Evolutionary conservation across 2,329 filamentous ascomycete genomes (phyloP).

Genomic region (Aspergillus ibericus): DNA sequence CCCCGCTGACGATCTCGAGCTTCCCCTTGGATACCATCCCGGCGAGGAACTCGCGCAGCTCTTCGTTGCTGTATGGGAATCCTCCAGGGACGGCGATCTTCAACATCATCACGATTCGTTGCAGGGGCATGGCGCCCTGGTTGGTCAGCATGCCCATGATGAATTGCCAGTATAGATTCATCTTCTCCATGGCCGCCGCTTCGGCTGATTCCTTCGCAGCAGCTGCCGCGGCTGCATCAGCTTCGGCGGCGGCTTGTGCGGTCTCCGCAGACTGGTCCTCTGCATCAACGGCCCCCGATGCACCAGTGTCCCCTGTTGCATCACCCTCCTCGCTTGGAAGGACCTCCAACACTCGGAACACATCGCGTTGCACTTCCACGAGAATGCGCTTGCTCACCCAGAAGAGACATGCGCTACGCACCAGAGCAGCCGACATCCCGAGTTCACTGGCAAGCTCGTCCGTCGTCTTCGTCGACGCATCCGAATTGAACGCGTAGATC

Average conservation of each 20-base stretch:
- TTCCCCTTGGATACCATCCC: constrained; percentile 73
- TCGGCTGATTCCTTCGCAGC: constrained; percentile 49
- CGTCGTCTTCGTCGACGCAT: constrained; percentile 40
- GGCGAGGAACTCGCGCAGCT: constrained; percentile 75
- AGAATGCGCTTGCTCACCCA: constrained; percentile 62
- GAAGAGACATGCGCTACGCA: constrained; percentile 61
- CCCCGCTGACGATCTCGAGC: constrained; percentile 65
- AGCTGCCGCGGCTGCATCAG: constrained; percentile 35
- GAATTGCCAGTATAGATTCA: constrained; percentile 83
- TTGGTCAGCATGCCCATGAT: constrained; percentile 95
- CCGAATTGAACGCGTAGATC: constrained; percentile 75
- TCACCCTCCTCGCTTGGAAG: constrained; percentile 37
- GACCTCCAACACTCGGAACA: constrained; percentile 59
- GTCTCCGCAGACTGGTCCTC: constrained; percentile 8
- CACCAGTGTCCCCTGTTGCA: constrained; percentile 19
- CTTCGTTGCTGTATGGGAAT: constrained; percentile 86
- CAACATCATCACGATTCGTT: constrained; percentile 89
- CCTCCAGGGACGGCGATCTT: constrained; percentile 86
- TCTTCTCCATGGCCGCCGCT: constrained; percentile 66
- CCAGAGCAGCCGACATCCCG: constrained; percentile 56
- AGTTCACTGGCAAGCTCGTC: constrained; percentile 50
- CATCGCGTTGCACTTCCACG: constrained; percentile 47
- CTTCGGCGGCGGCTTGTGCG: constrained; percentile 19
- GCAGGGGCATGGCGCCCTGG: constrained; percentile 77
- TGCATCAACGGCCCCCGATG: constrained; percentile 17